phyloP scores from a whole-genome alignment of 2,329 filamentous ascomycete genomes.

The Capronia coronata region DNA sequence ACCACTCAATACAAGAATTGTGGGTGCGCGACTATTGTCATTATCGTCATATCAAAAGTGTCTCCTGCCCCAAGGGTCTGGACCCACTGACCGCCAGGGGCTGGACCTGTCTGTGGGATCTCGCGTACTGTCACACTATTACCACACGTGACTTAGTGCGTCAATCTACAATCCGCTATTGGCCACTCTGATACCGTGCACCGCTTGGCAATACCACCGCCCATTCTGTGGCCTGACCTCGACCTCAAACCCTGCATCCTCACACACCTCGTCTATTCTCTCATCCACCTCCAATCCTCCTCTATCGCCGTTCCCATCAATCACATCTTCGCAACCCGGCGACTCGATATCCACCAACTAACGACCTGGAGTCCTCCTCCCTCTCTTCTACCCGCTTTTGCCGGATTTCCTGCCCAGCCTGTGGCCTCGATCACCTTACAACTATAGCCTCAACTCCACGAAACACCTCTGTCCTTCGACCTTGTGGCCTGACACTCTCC shows the following conservation, averaged over 20 bases:
- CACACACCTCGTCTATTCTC: no score
- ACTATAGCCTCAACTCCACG: constrained; percentile 16
- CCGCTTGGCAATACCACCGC: constrained; percentile 18
- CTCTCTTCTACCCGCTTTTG: background rate
- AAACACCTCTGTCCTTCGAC: constrained; percentile 13
- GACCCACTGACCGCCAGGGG: constrained; percentile 5
- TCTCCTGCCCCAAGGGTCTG: constrained; percentile 22
- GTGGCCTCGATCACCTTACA: constrained; percentile 16
- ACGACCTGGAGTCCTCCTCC: background rate
- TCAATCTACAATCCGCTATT: background rate
- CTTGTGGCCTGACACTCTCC: constrained; percentile 23
- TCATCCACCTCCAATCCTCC: constrained; percentile 1
- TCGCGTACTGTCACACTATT: constrained; percentile 7
- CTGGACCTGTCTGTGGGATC: constrained; percentile 1
- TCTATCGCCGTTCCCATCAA: background rate
- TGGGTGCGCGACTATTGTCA: constrained; percentile 3
- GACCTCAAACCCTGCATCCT: no score
- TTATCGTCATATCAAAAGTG: constrained; percentile 14
- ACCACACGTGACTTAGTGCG: constrained; percentile 9
- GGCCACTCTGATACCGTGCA: background rate
- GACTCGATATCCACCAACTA: background rate
- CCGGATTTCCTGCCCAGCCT: background rate
- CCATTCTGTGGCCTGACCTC: constrained; percentile 19
- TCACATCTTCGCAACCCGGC: background rate
- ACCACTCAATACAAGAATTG: background rate